Conservation (phyloP, 1,139 yeast species). For the Trichomonascaceae sp. region DNA sequence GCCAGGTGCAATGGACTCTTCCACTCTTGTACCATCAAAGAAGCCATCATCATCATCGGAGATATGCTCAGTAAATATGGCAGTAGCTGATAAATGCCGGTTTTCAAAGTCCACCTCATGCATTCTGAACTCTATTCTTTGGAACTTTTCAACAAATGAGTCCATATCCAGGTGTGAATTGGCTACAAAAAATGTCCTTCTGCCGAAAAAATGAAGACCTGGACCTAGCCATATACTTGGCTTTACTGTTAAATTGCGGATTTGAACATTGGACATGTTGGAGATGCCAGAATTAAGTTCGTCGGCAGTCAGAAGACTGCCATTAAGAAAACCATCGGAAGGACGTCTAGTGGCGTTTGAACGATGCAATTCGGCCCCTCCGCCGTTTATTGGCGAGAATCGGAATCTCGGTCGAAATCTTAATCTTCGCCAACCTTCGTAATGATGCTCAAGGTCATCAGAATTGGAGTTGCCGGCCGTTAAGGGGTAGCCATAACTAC, state of each 20-base stretch:
- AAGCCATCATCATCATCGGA: not conserved
- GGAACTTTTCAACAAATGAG: not conserved
- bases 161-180: not conserved
- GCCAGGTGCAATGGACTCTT: not conserved
- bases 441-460: not conserved
- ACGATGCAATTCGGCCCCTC: not conserved
- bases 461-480: not conserved
- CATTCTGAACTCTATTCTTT: not conserved
- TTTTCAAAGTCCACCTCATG: not conserved
- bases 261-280: not conserved
- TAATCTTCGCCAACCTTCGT: not conserved
- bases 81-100: not conserved
- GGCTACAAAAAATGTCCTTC: not conserved
- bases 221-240: not conserved
- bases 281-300: not conserved
- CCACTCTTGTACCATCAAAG: not conserved
- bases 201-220: not conserved
- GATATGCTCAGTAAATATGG: not conserved
- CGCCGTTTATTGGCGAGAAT: not conserved
- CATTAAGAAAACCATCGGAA: not conserved
- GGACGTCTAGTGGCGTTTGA: not conserved
- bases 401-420: not conserved
- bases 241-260: not conserved
- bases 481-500: not conserved
- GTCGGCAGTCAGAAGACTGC: not conserved